Evolutionary conservation across 1,139 yeast genomes (phyloP).

Genomic region (Kodamaea sp.): DNA sequence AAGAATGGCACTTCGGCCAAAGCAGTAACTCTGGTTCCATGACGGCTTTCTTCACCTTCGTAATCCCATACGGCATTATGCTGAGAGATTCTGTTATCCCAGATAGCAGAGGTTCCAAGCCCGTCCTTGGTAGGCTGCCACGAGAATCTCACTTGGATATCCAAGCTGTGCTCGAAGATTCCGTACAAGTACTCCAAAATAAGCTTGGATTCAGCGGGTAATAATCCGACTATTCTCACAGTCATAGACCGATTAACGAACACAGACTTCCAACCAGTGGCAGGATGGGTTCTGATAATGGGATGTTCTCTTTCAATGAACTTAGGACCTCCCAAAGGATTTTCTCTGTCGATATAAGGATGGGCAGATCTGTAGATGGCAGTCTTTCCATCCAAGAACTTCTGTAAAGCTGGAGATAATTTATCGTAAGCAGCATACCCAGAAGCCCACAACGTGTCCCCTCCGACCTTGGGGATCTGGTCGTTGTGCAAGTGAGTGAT

Average conservation of each 20-base stretch:
- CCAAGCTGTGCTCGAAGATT: constrained; percentile 45
- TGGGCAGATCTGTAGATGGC: constrained; percentile 50
- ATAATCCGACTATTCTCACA: constrained; percentile 44
- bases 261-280: constrained; percentile 54
- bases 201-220: constrained; percentile 39
- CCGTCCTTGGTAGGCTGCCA: constrained; percentile 54
- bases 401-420: constrained; percentile 48
- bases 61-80: constrained; percentile 56
- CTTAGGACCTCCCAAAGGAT: constrained; percentile 45
- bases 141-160: constrained; percentile 46
- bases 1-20: constrained; percentile 57
- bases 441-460: constrained; percentile 52
- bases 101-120: constrained; percentile 54
- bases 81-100: constrained; percentile 59
- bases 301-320: constrained; percentile 47
- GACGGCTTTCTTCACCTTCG: constrained; percentile 51
- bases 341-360: constrained; percentile 40
- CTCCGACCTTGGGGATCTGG: constrained; percentile 47
- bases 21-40: constrained; percentile 60
- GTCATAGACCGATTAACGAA: constrained; percentile 48
- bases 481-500: constrained; percentile 49
- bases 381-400: constrained; percentile 49
- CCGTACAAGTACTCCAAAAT: constrained; percentile 42
- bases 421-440: constrained; percentile 55
- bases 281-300: constrained; percentile 52